These are phyloP conservation scores for Blastobotrys malaysiensis DNA, from an alignment of 1,139 yeast species.

Conservation along the genomic window DNA sequence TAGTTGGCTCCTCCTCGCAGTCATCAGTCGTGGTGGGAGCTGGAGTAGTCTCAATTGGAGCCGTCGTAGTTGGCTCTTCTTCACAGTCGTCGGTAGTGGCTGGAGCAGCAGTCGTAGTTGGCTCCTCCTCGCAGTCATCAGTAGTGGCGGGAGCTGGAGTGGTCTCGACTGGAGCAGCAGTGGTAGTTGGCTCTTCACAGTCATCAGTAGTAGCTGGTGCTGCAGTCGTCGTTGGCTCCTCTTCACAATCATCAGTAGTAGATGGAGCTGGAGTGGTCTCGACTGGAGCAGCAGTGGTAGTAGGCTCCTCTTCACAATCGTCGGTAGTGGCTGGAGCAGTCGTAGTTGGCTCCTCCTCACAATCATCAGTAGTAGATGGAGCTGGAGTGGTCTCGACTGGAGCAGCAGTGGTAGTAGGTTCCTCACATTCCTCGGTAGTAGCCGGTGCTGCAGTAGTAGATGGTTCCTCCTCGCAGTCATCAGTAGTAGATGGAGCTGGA, in stretches of 20 bases:
- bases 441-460: not conserved
- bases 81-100: not conserved
- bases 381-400: not conserved
- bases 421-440: not conserved
- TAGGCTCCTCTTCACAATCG: not conserved
- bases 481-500: not conserved
- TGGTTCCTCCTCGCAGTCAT: not conserved
- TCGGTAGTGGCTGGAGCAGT: constrained; percentile 10
- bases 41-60: too few species aligned
- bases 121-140: not conserved
- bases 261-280: too few species aligned
- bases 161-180: not conserved
- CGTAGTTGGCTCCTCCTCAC: too few species aligned
- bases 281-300: not conserved
- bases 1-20: not conserved
- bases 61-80: not conserved
- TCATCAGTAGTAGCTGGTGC: not conserved
- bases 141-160: too few species aligned
- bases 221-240: not conserved
- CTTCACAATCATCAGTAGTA: too few species aligned
- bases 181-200: not conserved
- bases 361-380: not conserved
- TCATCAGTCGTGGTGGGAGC: not conserved
- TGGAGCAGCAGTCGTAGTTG: not conserved
- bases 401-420: not conserved